Percentiles rank a stretch among this genome's conserved stretches.
Evolutionary conservation across 176 grass and related monocot species (phyloP).

Genomic region (Triticum turgidum): DNA sequence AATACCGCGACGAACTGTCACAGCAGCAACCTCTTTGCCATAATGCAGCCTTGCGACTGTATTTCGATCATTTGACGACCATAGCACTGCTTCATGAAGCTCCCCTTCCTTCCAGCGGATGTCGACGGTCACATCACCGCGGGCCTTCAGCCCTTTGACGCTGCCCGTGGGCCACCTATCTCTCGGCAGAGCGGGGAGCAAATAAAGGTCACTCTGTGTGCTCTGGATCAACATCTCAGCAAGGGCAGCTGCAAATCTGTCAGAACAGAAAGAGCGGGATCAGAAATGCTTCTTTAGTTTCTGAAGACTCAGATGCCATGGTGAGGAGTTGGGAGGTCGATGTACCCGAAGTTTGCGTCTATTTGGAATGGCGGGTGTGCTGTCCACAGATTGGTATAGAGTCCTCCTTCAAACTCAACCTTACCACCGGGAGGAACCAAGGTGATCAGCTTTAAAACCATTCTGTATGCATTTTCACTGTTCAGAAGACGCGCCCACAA

Average conservation of each 20-base stretch:
- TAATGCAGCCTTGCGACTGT: constrained; percentile 47
- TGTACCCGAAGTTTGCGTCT: constrained; percentile 82
- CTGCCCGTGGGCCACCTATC: constrained; percentile 61
- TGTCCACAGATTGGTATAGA: constrained; percentile 79
- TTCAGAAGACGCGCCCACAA: constrained; percentile 68
- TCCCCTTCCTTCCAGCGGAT: constrained; percentile 67
- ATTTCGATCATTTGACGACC: constrained; percentile 19
- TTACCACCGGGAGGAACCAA: constrained; percentile 60
- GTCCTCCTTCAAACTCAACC: constrained; percentile 57
- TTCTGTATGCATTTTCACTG: constrained; percentile 64
- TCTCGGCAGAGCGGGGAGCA: constrained; percentile 61
- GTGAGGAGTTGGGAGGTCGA: background rate
- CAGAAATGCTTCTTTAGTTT: background rate
- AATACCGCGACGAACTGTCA: constrained; percentile 27
- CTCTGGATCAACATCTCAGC: constrained; percentile 84
- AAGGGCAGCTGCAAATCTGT: constrained; percentile 67
- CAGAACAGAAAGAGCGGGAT: constrained; percentile 7
- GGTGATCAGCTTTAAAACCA: constrained; percentile 62
- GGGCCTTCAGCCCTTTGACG: constrained; percentile 57
- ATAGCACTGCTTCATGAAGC: constrained; percentile 57
- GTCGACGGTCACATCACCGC: constrained; percentile 46
- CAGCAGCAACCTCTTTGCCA: background rate
- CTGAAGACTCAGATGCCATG: background rate
- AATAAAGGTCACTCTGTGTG: constrained; percentile 53
- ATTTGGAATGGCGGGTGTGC: constrained; percentile 91